Conservation (phyloP, 176 grass and related monocot genomes). For the Aegilops sharonensis region DNA sequence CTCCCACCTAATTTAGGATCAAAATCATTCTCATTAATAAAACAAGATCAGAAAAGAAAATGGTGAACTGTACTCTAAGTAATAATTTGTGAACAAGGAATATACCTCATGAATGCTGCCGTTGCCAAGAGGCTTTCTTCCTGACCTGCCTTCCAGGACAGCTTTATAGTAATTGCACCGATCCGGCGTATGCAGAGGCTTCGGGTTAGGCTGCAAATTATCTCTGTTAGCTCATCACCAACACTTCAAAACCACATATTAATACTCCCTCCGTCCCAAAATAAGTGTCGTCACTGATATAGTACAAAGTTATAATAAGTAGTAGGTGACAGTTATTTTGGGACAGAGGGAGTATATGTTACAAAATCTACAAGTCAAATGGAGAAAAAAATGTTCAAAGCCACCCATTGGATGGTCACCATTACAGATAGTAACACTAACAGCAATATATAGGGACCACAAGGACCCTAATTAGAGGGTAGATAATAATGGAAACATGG, state of each 20-base stretch:
- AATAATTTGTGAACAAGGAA: slow-evolving; percentile 16
- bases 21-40: slow-evolving; percentile 29
- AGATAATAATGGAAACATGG: slow-evolving; percentile 31
- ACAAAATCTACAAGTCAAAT: slow-evolving; percentile 8
- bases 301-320: no score
- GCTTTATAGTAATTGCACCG: slow-evolving; percentile 51
- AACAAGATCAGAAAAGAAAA: slow-evolving; percentile 28
- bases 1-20: slow-evolving; percentile 43
- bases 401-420: neutral
- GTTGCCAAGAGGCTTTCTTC: slow-evolving; percentile 35
- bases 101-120: slow-evolving; percentile 54
- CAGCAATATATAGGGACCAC: slow-evolving; percentile 37
- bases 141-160: slow-evolving; percentile 41
- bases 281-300: no score
- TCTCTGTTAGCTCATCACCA: slow-evolving; percentile 13
- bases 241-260: neutral
- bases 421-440: slow-evolving; percentile 14
- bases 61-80: neutral
- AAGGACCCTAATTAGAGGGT: slow-evolving; percentile 12
- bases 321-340: no score
- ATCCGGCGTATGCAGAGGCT: slow-evolving; percentile 49
- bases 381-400: slow-evolving; percentile 17
- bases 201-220: slow-evolving; percentile 58
- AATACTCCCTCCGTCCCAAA: neutral
- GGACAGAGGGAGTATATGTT: neutral